A percentile compares a stretch with the other conserved stretches of the same genome.
Evolutionary conservation across 2,329 filamentous ascomycete genomes (phyloP).

Genomic region (Stagonosporopsis rhizophila): DNA sequence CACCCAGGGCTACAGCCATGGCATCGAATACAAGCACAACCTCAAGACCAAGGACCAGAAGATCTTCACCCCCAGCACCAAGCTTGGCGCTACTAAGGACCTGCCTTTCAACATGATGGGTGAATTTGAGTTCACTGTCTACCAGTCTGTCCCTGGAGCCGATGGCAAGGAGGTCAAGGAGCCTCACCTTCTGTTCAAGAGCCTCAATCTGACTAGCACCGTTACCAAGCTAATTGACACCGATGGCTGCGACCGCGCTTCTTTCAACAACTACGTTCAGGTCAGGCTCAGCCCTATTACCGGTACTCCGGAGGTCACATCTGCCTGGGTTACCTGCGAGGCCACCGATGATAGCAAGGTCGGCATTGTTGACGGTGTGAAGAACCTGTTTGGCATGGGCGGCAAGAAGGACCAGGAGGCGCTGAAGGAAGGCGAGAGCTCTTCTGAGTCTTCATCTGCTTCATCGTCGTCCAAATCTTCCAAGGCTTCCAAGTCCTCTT

Average conservation of each 20-base stretch:
- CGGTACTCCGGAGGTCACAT: conserved; percentile 79
- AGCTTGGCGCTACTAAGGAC: conserved; percentile 80
- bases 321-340: conserved; percentile 84
- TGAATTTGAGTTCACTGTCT: conserved; percentile 82
- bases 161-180: conserved; percentile 59
- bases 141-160: conserved; percentile 69
- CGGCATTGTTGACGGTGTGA: conserved; percentile 88
- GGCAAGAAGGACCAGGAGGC: conserved; percentile 83
- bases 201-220: conserved; percentile 84
- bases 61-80: conserved; percentile 80
- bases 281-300: conserved; percentile 75
- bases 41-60: conserved; percentile 77
- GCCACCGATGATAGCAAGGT: conserved; percentile 77
- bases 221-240: conserved; percentile 80
- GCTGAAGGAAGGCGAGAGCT: conserved; percentile 62
- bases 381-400: conserved; percentile 94
- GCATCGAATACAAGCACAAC: conserved; percentile 76
- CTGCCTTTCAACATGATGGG: conserved; percentile 81
- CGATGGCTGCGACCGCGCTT: conserved; percentile 76
- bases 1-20: conserved; percentile 73
- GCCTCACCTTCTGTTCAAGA: conserved; percentile 71
- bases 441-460: conserved; percentile 54
- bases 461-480: conserved; percentile 53
- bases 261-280: conserved; percentile 80
- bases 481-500: conserved; percentile 49